Conservation (phyloP, 2,329 filamentous ascomycete genomes). For the Coniochaeta hoffmannii region DNA sequence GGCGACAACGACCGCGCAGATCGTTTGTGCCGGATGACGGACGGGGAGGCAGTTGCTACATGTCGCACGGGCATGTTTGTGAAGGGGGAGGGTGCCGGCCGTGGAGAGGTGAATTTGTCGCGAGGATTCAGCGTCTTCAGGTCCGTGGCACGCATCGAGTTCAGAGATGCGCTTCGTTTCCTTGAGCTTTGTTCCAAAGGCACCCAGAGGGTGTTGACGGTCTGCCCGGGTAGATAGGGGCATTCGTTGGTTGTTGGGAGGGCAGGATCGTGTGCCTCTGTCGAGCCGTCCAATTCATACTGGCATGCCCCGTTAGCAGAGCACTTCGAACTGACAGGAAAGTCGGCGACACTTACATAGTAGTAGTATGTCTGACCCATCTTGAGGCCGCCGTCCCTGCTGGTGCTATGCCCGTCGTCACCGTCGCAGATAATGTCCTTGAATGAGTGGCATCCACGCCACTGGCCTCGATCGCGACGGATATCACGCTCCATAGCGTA, state of each 20-base stretch:
- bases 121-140: conserved; percentile 71
- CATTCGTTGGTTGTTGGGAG: conserved; percentile 71
- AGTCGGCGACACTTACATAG: conserved; percentile 56
- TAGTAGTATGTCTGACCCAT: conserved; percentile 96
- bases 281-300: conserved; percentile 76
- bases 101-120: conserved; percentile 67
- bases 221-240: conserved; percentile 81
- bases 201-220: conserved; percentile 76
- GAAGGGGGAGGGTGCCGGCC: conserved; percentile 46
- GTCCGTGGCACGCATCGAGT: conserved; percentile 48
- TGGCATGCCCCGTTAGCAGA: conserved; percentile 31
- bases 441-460: conserved; percentile 84
- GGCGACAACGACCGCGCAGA: conserved; percentile 40
- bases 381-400: conserved; percentile 71
- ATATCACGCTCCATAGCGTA: conserved; percentile 78
- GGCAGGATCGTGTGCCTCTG: conserved; percentile 67
- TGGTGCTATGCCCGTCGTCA: conserved; percentile 42
- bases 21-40: conserved; percentile 25
- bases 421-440: conserved; percentile 80
- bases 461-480: conserved; percentile 66
- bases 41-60: conserved; percentile 23
- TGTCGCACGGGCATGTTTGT: conserved; percentile 27
- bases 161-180: conserved; percentile 58
- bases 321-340: conserved; percentile 8
- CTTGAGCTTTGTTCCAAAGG: conserved; percentile 59